These are phyloP conservation scores for Lasiodiplodia citricola DNA, from an alignment of 2,329 filamentous ascomycete species.

Conservation along the genomic window DNA sequence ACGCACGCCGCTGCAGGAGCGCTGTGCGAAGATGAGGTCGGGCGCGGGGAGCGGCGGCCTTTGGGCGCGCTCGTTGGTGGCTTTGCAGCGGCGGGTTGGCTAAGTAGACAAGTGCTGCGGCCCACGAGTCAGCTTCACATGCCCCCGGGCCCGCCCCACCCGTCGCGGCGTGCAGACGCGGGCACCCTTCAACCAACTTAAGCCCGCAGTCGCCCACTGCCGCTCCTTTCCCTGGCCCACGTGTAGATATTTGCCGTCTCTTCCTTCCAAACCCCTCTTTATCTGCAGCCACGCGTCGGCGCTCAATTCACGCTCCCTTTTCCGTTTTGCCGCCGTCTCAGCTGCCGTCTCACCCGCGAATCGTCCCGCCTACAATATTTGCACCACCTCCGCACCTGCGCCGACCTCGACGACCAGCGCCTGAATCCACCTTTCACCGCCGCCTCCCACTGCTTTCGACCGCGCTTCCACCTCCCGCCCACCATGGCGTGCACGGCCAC, in stretches of 20 bases:
- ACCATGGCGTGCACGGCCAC: conserved; percentile 36
- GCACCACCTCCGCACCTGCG: background rate
- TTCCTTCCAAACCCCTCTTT: conserved; percentile 6
- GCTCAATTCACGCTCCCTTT: conserved; percentile 3
- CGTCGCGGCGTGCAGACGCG: background rate
- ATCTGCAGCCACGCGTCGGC: background rate
- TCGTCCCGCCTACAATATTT: conserved; percentile 4
- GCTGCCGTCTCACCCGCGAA: conserved; percentile 1
- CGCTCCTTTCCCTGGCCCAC: conserved; percentile 11
- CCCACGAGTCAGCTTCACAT: conserved; percentile 22
- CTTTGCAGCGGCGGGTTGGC: background rate
- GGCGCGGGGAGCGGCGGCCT: background rate
- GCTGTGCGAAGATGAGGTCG: conserved; percentile 12
- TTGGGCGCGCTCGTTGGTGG: background rate
- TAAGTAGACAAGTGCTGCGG: background rate
- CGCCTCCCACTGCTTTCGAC: background rate
- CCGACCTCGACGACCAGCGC: background rate
- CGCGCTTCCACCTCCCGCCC: background rate
- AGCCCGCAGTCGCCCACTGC: conserved; percentile 1
- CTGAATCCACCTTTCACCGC: background rate
- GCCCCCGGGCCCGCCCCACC: conserved; percentile 14
- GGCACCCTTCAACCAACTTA: conserved; percentile 9
- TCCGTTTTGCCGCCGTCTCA: background rate
- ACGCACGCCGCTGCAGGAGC: background rate
- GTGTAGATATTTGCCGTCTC: conserved; percentile 20